phyloP scores from a whole-genome alignment of 176 grass and related monocot genomes.

The Rhynchospora tenuis region DNA sequence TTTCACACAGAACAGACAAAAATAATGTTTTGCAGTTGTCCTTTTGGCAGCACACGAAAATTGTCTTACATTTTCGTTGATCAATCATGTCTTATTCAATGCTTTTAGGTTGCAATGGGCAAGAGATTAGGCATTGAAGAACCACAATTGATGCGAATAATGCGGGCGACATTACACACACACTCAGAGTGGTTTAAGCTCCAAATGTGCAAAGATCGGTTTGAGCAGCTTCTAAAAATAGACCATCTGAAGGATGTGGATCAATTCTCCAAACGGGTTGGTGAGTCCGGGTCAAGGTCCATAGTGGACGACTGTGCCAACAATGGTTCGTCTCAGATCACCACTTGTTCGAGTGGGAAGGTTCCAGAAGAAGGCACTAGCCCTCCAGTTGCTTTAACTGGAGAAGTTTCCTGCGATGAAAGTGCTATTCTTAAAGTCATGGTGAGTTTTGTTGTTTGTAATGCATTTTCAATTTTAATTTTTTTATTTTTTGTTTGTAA shows the following conservation, averaged over 20 bases:
- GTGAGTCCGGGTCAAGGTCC: constrained; percentile 32
- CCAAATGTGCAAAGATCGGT: constrained; percentile 98
- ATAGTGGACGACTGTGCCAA: constrained; percentile 42
- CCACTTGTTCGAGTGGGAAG: constrained; percentile 82
- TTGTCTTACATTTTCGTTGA: background rate
- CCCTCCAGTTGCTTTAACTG: constrained; percentile 50
- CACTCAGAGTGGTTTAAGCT: constrained; percentile 98
- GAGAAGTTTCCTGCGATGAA: constrained; percentile 66
- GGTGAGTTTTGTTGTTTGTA: constrained; percentile 45
- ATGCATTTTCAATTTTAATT: background rate
- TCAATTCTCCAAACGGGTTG: constrained; percentile 21
- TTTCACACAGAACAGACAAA: background rate
- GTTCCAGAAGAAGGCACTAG: constrained; percentile 65
- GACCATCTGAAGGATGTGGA: constrained; percentile 81
- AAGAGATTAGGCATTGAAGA: constrained; percentile 96
- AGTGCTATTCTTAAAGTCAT: constrained; percentile 93
- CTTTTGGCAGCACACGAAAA: background rate
- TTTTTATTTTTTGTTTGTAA: background rate
- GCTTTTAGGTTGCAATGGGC: constrained; percentile 72
- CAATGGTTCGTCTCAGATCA: constrained; percentile 91
- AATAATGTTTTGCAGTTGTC: background rate
- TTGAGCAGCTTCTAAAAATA: constrained; percentile 87
- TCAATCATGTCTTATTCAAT: too few relatives aligned
- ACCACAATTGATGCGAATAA: constrained; percentile 93
- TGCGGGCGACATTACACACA: constrained; percentile 72